Conservation (phyloP, 768 basidiomycete genomes). For the Atractiella rhizophila region DNA sequence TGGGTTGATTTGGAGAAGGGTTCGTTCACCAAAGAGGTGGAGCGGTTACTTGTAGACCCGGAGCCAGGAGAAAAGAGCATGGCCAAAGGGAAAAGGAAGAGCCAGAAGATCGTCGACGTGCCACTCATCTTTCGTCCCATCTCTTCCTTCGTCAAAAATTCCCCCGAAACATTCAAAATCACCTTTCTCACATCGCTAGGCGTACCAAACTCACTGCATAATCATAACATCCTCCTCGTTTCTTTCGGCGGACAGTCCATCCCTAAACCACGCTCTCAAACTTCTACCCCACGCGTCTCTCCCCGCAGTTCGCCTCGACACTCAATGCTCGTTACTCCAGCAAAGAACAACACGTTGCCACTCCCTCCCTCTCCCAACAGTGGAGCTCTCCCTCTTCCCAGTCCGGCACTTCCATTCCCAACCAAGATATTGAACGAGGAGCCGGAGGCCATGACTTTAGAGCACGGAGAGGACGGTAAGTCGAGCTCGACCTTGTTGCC, state of each 20-base stretch:
- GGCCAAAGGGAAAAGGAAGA: constrained; percentile 5
- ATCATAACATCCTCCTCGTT: constrained; percentile 41
- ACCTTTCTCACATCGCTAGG: constrained; percentile 35
- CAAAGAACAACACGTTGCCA: too few species aligned
- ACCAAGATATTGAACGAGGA: neutral
- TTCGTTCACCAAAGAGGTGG: constrained; percentile 28
- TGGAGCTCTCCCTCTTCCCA: constrained; percentile 1
- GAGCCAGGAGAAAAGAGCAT: constrained; percentile 14
- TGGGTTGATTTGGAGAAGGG: constrained; percentile 36
- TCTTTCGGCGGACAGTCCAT: constrained; percentile 61
- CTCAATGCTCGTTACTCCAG: too few species aligned
- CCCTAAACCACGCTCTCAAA: constrained; percentile 14
- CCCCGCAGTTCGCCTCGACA: too few species aligned
- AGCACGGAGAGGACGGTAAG: constrained; percentile 16
- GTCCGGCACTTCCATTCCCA: neutral
- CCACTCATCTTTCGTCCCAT: constrained; percentile 50
- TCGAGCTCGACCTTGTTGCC: constrained; percentile 30
- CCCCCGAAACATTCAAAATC: constrained; percentile 30
- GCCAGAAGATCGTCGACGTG: constrained; percentile 20
- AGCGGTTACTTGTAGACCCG: constrained; percentile 24
- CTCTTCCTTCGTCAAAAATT: constrained; percentile 30
- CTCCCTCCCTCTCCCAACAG: too few species aligned
- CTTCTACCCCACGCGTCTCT: too few species aligned
- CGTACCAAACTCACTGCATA: constrained; percentile 31
- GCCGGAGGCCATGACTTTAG: neutral